Evolutionary conservation across 345 rosid genomes (phyloP).

Genomic region (Hibiscus syriacus): DNA sequence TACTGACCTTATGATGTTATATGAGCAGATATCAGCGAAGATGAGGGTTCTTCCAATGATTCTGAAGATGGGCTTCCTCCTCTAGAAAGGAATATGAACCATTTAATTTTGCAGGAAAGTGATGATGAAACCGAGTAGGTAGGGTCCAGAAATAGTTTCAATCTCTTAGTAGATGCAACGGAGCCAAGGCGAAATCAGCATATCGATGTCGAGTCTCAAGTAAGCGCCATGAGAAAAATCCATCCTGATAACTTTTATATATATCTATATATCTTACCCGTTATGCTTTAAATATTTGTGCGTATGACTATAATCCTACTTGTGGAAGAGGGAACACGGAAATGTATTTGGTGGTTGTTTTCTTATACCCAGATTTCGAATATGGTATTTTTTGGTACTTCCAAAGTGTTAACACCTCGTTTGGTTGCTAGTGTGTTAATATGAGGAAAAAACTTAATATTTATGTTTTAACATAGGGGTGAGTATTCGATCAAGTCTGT

Average conservation of each 20-base stretch:
- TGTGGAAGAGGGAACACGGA: not conserved
- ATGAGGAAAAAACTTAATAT: too few species aligned
- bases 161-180: not conserved
- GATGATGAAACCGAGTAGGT: constrained; percentile 46
- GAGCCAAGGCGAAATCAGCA: too few species aligned
- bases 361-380: not conserved
- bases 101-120: constrained; percentile 44
- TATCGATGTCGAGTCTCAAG: not conserved
- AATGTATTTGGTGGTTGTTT: not conserved
- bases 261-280: too few species aligned
- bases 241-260: too few species aligned
- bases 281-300: too few species aligned
- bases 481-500: too few species aligned
- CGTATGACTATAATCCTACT: not conserved
- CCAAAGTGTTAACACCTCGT: not conserved
- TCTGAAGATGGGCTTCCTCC: constrained; percentile 86
- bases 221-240: not conserved
- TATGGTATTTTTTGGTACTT: not conserved
- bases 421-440: too few species aligned
- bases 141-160: not conserved
- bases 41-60: constrained; percentile 39
- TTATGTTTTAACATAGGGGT: too few species aligned
- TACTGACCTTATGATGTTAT: constrained; percentile 6
- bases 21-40: constrained; percentile 22
- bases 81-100: constrained; percentile 77